Conservation (phyloP, 352 stramenopile genomes). For the Pythium volutum region DNA sequence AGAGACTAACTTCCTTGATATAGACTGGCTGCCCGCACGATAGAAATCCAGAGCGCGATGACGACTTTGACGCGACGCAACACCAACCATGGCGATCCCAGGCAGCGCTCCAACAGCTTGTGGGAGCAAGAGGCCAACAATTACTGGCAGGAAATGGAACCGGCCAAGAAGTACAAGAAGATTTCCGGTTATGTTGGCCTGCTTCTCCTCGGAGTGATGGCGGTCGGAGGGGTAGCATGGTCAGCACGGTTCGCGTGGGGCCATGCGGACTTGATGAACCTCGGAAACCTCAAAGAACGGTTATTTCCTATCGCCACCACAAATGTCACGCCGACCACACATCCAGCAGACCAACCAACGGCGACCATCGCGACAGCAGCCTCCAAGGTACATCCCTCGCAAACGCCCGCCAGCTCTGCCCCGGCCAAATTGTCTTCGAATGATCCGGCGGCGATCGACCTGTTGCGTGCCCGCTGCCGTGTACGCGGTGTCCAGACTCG, state of each 20-base stretch:
- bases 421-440: not conserved
- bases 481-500: slow-evolving; percentile 60
- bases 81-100: slow-evolving; percentile 28
- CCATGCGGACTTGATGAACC: not conserved
- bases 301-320: slow-evolving; percentile 7
- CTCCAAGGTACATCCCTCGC: not conserved
- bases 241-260: slow-evolving; percentile 13
- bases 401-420: not conserved
- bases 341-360: not conserved
- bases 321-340: slow-evolving; percentile 3
- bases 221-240: slow-evolving; percentile 21
- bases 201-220: slow-evolving; percentile 23
- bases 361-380: not conserved
- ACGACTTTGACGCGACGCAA: slow-evolving; percentile 46
- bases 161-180: slow-evolving; percentile 35
- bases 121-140: slow-evolving; percentile 66
- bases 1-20: not conserved
- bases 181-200: slow-evolving; percentile 30
- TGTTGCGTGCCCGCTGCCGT: slow-evolving; percentile 51
- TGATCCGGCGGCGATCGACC: slow-evolving; percentile 32
- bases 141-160: slow-evolving; percentile 79
- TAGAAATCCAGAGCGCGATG: slow-evolving; percentile 4
- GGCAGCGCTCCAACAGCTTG: slow-evolving; percentile 43
- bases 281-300: slow-evolving; percentile 11
- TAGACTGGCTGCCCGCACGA: not conserved